phyloP scores from a whole-genome alignment of 768 basidiomycete species.

The Termitomyces heimii region DNA sequence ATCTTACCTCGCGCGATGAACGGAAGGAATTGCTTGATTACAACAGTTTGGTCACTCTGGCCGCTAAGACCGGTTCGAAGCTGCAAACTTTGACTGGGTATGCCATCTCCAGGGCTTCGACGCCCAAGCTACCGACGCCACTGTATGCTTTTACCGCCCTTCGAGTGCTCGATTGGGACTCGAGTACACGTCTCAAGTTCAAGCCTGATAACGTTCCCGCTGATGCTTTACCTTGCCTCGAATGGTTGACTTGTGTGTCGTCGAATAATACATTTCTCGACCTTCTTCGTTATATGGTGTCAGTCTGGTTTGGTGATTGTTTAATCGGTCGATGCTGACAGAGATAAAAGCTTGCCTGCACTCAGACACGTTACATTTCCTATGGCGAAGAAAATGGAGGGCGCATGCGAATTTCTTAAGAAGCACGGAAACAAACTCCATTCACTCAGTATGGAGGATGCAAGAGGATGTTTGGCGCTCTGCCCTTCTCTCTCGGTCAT shows the following conservation, averaged over 20 bases:
- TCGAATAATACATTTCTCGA: slow-evolving; percentile 1
- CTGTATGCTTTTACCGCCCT: slow-evolving; percentile 2
- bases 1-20: neutral
- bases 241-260: neutral
- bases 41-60: neutral
- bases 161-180: slow-evolving; percentile 1
- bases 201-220: neutral
- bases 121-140: neutral
- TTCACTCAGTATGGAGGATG: neutral
- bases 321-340: neutral
- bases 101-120: neutral
- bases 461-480: neutral
- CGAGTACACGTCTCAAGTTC: neutral
- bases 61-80: neutral
- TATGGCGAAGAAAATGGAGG: neutral
- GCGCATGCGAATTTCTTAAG: neutral
- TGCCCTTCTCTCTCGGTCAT: slow-evolving; percentile 1
- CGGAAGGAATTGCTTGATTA: neutral
- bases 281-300: slow-evolving; percentile 1
- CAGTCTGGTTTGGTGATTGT: neutral
- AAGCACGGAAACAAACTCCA: neutral
- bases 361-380: neutral
- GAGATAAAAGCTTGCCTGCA: neutral
- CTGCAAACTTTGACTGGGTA: slow-evolving; percentile 1
- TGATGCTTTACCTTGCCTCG: neutral